These are phyloP conservation scores for Fagus sylvatica DNA, from an alignment of 306 rosid species.

Conservation along the genomic window DNA sequence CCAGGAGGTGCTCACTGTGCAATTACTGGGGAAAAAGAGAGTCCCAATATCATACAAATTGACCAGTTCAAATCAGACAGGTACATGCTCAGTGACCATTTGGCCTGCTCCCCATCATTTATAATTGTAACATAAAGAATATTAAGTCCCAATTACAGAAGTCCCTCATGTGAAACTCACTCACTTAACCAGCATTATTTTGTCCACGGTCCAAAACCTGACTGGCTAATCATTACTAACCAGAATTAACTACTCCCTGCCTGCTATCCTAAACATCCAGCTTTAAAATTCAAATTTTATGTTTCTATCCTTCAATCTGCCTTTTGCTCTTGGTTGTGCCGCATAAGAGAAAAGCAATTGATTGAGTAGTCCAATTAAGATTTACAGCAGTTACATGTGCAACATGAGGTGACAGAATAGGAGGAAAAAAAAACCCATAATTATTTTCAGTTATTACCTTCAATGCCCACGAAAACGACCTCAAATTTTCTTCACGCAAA, in stretches of 20 bases:
- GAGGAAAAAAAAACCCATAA: slow-evolving; percentile 5
- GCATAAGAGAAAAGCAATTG: slow-evolving; percentile 1
- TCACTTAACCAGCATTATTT: background rate
- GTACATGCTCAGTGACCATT: background rate
- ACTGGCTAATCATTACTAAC: background rate
- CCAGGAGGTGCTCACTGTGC: background rate
- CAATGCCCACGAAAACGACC: slow-evolving; percentile 86
- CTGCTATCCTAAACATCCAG: background rate
- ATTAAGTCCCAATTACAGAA: background rate
- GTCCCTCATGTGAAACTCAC: background rate
- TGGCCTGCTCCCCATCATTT: background rate
- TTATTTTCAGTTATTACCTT: slow-evolving; percentile 58
- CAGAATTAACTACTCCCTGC: background rate
- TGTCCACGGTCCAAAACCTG: background rate
- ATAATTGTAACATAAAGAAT: background rate
- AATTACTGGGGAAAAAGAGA: background rate
- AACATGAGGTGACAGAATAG: slow-evolving; percentile 1
- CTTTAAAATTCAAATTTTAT: background rate
- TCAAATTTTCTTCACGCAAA: slow-evolving; percentile 73
- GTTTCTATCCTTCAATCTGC: background rate
- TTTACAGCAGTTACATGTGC: slow-evolving; percentile 8
- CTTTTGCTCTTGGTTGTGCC: slow-evolving; percentile 18
- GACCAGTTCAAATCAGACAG: background rate
- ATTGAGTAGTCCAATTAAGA: slow-evolving; percentile 14
- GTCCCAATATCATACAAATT: background rate